These are phyloP conservation scores for Ophiosphaerella herpotricha DNA, from an alignment of 2,329 filamentous ascomycete genomes.

Conservation along the genomic window DNA sequence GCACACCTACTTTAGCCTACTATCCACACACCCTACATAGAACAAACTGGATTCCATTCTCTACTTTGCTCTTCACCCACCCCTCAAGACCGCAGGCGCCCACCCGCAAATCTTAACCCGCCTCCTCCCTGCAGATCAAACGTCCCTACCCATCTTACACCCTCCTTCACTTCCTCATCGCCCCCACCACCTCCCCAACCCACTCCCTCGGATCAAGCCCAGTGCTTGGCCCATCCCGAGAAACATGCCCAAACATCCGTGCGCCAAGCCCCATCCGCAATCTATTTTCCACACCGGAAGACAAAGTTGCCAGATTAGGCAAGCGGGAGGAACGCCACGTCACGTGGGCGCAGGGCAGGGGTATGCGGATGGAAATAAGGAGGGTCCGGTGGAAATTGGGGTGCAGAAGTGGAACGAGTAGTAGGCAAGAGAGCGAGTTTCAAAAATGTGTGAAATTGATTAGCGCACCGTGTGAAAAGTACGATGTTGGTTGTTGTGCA, in stretches of 20 bases:
- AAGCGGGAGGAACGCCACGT: conserved; percentile 6
- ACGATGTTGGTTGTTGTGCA: no score
- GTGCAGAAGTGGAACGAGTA: not conserved
- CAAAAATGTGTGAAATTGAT: not conserved
- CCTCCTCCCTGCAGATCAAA: no score
- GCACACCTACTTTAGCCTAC: no score
- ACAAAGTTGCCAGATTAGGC: conserved; percentile 4
- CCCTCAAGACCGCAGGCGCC: no score
- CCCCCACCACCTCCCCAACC: not conserved
- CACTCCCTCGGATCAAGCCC: not conserved
- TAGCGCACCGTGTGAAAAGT: no score
- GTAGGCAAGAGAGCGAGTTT: not conserved
- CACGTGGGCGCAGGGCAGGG: conserved; percentile 11
- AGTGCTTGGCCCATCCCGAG: conserved; percentile 2
- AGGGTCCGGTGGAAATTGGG: no score
- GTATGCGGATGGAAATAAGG: conserved; percentile 1
- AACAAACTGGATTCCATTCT: no score
- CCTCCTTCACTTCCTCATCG: not conserved
- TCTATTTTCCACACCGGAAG: conserved; percentile 9
- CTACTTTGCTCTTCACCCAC: no score
- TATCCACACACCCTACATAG: no score
- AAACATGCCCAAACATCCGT: conserved; percentile 8
- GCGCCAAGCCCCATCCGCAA: conserved; percentile 16
- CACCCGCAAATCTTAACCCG: no score
- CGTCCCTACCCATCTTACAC: no score